Base-by-base conservation (phyloP, 2,329 filamentous ascomycete species). In the Stagonosporopsis rhizophila region DNA sequence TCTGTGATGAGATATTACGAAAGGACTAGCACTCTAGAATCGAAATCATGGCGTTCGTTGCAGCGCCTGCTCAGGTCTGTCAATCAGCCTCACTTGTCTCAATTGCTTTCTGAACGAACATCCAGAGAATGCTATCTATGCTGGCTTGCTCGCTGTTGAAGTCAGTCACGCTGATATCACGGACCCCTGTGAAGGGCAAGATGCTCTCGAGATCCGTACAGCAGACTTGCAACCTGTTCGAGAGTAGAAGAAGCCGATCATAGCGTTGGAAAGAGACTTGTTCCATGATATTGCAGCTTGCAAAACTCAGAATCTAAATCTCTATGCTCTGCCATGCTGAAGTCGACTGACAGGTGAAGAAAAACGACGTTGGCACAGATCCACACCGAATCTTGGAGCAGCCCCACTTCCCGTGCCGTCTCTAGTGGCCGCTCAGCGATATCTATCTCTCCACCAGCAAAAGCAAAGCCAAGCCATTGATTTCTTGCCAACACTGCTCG, bases 341-440 rank as follows among this genome's bases (percentile, higher is more conserved):
- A 6, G 28, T 30, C 28, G 6, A 30, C 9, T 30, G 7, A 9
- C 28, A 30, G 28, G 5, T 30, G 9, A 30, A 8, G 28, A 30
- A 9, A 30, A 8, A 30, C 5, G 11, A 30, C 28, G 28, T 25
- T 11, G n/a, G 7, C 23, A 15, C 32, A n/a, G 7, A 19, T 19
- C 17, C 32, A 37, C 25, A 20, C 5, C n/a, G 8, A n/a, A 32
- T 32, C 30, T 32, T 32, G 30, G 30, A 32, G 23, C 28, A 11
- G 39, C 42, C 47, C 53, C 53, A 56, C 53, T 51, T 56, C 46
- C 53, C 53, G 53, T 40, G 40, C 52, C 52, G 52, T 45, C 41
- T 38, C 53, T 56, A 56, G 46, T 23, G 47, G 42, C 47, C 37
- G 47, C 32, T 32, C 27, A 23, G 25, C 40, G 22, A 28, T 46